Evolutionary conservation across 1,284 basidiomycete genomes (phyloP).

Genomic region (Xerocomus amazonicus): DNA sequence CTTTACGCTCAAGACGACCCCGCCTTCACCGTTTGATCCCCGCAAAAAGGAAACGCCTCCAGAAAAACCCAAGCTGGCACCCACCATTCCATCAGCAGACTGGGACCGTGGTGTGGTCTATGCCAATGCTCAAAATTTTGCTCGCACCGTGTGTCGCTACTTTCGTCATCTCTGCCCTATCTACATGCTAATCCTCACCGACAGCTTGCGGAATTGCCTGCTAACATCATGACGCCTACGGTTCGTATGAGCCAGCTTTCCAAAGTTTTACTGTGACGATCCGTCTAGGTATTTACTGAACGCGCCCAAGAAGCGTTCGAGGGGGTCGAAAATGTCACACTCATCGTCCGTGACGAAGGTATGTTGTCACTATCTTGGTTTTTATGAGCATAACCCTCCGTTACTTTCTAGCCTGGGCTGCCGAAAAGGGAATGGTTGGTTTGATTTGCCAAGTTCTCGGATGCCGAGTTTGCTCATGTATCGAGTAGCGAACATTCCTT

Average conservation of each 20-base stretch:
- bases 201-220: constrained; percentile 80
- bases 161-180: not conserved
- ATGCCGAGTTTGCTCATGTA: not conserved
- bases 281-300: constrained; percentile 61
- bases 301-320: constrained; percentile 67
- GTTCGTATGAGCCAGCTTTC: constrained; percentile 33
- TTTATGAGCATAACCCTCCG: not conserved
- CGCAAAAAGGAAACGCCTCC: constrained; percentile 45
- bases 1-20: constrained; percentile 73
- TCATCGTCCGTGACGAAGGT: constrained; percentile 77
- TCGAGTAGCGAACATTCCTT: constrained; percentile 70
- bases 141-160: constrained; percentile 57
- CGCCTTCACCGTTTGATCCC: constrained; percentile 57
- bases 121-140: constrained; percentile 80
- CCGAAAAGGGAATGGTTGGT: constrained; percentile 75
- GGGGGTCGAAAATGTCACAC: constrained; percentile 64
- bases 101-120: constrained; percentile 75
- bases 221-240: constrained; percentile 80
- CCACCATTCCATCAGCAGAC: constrained; percentile 45
- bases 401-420: constrained; percentile 60
- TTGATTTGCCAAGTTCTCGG: not conserved
- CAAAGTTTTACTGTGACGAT: not conserved
- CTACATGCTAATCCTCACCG: constrained; percentile 40
- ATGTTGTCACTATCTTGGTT: not conserved
- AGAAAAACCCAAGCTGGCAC: constrained; percentile 46